Base-by-base conservation (phyloP, 176 grass and related monocot species). In the Saccharum spontaneum region DNA sequence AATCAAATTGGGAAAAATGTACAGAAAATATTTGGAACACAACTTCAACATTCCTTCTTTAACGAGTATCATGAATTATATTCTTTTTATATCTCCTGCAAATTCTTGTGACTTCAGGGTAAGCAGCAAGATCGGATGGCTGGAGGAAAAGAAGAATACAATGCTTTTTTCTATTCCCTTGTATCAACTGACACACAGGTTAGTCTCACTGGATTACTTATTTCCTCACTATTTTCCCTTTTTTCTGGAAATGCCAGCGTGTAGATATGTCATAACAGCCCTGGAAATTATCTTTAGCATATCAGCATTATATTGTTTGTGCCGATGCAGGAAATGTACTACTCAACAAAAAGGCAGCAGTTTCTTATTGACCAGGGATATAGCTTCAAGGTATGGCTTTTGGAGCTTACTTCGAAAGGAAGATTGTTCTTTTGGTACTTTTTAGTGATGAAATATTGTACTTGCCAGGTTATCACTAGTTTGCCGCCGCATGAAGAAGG, bases 111-210 rank as follows among this genome's bases (percentile, higher is more conserved):
- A 39, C 54, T 81, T 22, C 67, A 98, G 96, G 96, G 96, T 77
- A 89, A 90, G 80, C 91, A 88, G 31, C 96, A 98, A 92, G 96
- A 98, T 87, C 92, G 96, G 82, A 88, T 98, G 87, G 93, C 96
- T 84, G 96, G 96, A 40, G 96, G 96, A 49, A 98, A 98, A 94
- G 96, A 98, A 95, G 96, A 98, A 87, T 98, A 98, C 88, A 98
- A 98, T 86, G 96, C 96, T 67, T 98, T 95, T 83, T 98, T 98
- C 89, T 98, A 95, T 86, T 98, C 96, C 26, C 93, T 98, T 84
- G 96, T 98, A 82, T 98, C 96, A 24, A 98, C 96, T 61, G 96
- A 98, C 76, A 98, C 96, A 68, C 96, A 98, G 91, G 96, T 95
- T n/a, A 50, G 49, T 11, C 28, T 74, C 17, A 44, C 38, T 71